phyloP scores from a whole-genome alignment of 1,139 yeast genomes.

The Suhomyces yuchorum region DNA sequence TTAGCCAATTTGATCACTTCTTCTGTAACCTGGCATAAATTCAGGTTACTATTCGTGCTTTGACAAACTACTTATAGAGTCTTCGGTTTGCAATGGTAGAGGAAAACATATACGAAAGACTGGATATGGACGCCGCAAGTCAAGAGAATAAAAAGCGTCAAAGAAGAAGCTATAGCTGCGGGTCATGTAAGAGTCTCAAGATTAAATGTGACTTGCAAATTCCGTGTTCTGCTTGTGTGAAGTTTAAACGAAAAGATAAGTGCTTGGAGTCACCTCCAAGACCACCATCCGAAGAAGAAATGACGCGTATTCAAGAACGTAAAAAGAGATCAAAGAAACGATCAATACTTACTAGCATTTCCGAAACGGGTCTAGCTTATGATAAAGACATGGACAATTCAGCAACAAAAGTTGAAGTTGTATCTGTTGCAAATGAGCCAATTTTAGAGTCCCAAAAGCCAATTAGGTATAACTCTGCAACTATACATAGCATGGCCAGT shows the following conservation, averaged over 20 bases:
- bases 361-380: slow-evolving; percentile 1
- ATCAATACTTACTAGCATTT: not conserved
- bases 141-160: slow-evolving; percentile 27
- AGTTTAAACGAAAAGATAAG: slow-evolving; percentile 42
- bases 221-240: slow-evolving; percentile 53
- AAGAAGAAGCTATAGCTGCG: slow-evolving; percentile 58
- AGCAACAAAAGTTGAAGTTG: not conserved
- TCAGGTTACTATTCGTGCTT: not conserved
- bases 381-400: not conserved
- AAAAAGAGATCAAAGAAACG: slow-evolving; percentile 18
- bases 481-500: not conserved
- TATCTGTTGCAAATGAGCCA: not conserved
- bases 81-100: slow-evolving; percentile 3
- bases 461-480: not conserved
- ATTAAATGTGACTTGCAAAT: slow-evolving; percentile 53
- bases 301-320: slow-evolving; percentile 21
- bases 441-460: not conserved
- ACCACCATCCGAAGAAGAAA: slow-evolving; percentile 43
- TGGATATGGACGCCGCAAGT: slow-evolving; percentile 3
- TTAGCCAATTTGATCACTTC: not conserved
- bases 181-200: slow-evolving; percentile 55
- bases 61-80: not conserved
- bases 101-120: not conserved
- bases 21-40: not conserved
- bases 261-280: slow-evolving; percentile 47